Evolutionary conservation across 1,284 basidiomycete species (phyloP).

Genomic region (Ustilago cynodontis): DNA sequence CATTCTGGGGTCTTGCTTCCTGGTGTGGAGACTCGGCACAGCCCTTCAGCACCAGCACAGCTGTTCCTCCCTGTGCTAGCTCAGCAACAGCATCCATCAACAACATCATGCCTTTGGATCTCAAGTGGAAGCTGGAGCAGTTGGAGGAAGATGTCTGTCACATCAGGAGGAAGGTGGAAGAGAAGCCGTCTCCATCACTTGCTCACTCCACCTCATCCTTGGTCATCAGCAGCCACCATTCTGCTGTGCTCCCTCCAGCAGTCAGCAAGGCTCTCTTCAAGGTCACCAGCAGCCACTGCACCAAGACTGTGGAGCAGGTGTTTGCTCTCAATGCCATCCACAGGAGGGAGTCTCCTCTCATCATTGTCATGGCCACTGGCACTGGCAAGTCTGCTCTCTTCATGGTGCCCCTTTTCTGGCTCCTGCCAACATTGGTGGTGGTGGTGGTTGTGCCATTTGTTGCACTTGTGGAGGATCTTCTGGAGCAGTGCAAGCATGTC

Average conservation of each 20-base stretch:
- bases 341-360: background rate
- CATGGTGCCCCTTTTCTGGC: constrained; percentile 9
- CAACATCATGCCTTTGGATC: no score
- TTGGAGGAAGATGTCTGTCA: no score
- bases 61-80: no score
- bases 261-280: constrained; percentile 4
- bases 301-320: background rate
- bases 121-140: background rate
- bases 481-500: constrained; percentile 4
- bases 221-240: background rate
- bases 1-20: background rate
- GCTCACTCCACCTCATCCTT: no score
- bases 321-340: constrained; percentile 10
- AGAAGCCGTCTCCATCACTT: no score
- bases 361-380: constrained; percentile 9
- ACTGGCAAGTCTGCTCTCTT: constrained; percentile 13
- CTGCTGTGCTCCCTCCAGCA: background rate
- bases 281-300: constrained; percentile 4
- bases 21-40: background rate
- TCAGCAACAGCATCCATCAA: no score
- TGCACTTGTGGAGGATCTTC: background rate
- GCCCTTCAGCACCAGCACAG: background rate
- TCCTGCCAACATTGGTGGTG: background rate
- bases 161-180: no score
- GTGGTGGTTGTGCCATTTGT: constrained; percentile 1